Percentiles rank a stretch among this genome's conserved stretches.
These are phyloP conservation scores for Sergeia podlipaevii DNA, from an alignment of 208 protist genomes.

Conservation along the genomic window DNA sequence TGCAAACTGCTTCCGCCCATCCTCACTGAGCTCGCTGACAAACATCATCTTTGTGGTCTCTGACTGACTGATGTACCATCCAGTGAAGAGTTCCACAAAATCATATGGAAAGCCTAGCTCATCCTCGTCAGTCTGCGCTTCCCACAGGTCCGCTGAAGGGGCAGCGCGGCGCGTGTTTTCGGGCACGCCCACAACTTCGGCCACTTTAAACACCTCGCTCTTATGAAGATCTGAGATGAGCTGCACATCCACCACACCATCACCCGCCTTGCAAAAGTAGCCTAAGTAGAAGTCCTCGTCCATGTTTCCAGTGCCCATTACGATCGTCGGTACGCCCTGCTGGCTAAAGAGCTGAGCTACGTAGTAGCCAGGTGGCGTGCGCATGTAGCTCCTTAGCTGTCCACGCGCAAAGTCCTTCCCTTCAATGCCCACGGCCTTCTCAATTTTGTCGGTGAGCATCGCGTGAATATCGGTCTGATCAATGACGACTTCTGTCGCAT, in stretches of 20 bases:
- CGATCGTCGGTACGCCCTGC: constrained; percentile 84
- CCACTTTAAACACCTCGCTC: constrained; percentile 91
- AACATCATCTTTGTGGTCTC: constrained; percentile 58
- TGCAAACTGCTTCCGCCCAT: constrained; percentile 75
- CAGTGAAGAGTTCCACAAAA: constrained; percentile 95
- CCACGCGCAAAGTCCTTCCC: constrained; percentile 88
- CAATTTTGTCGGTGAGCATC: constrained; percentile 58
- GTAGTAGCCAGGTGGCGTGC: constrained; percentile 93
- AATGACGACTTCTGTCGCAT: constrained; percentile 83
- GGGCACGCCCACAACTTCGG: constrained; percentile 78
- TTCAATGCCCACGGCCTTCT: constrained; percentile 63
- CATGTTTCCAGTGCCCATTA: constrained; percentile 96
- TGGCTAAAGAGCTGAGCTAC: constrained; percentile 89
- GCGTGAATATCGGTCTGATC: constrained; percentile 91
- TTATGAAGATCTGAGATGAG: constrained; percentile 96
- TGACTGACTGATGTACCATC: constrained; percentile 58
- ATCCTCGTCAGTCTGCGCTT: constrained; percentile 95
- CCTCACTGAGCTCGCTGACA: constrained; percentile 29
- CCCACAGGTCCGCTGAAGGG: constrained; percentile 95
- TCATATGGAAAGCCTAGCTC: constrained; percentile 96
- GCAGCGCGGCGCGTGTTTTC: constrained; percentile 72
- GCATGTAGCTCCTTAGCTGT: constrained; percentile 95
- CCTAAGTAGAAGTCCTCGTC: constrained; percentile 96
- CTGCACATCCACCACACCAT: constrained; percentile 96
- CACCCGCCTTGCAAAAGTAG: constrained; percentile 97